Evolutionary conservation across 139 green algal genomes (phyloP), one percentile per base, ranked within the genome.

Genomic region (Zygnema cylindricum): DNA sequence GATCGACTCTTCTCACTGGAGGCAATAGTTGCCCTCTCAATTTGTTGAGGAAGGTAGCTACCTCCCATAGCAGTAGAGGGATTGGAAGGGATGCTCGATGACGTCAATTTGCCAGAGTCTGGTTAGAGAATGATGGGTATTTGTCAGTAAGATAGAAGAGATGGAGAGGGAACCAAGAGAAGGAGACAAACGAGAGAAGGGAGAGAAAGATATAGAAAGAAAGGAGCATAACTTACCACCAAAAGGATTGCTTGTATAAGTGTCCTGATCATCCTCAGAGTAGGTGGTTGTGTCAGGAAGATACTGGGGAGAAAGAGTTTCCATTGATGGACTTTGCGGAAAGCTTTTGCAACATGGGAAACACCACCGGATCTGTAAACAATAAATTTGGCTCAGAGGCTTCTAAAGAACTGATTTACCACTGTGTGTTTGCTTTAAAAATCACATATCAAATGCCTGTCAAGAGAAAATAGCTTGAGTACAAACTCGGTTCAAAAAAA

Each of bases 141-240:
- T n/a, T n/a, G n/a, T n/a, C n/a, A 63, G 49, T 63, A 16, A 16
- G 49, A 16, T 7, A 63, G 49, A 63, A 25, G 49, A 63, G 49
- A 16, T 25, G 49, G 71, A 79, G 16, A 79, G 71, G 21, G 71
- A 3, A 43, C 7, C 11, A 79, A 79, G 71, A 79, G 71, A n/a
- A 16, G 38, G 71, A 79, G 71, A 79, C 49, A 16, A 63, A n/a
- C 7, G 49, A 63, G 49, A 16, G 16, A 63, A 63, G 16, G 49
- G 71, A 79, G 16, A 16, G 71, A 79, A 16, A 16, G 71, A n/a
- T 7, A 16, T 7, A 79, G 71, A 79, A 16, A 16, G 71, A 79
- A 16, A 16, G 71, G 21, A 16, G 21, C 7, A 25, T 16, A 63
- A 25, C 7, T 63, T 16, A 63, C 49, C 49, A 25, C 49, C 49